Evolutionary conservation across 2,329 filamentous ascomycete genomes (phyloP).

Genomic region (Penicillium crustosum): DNA sequence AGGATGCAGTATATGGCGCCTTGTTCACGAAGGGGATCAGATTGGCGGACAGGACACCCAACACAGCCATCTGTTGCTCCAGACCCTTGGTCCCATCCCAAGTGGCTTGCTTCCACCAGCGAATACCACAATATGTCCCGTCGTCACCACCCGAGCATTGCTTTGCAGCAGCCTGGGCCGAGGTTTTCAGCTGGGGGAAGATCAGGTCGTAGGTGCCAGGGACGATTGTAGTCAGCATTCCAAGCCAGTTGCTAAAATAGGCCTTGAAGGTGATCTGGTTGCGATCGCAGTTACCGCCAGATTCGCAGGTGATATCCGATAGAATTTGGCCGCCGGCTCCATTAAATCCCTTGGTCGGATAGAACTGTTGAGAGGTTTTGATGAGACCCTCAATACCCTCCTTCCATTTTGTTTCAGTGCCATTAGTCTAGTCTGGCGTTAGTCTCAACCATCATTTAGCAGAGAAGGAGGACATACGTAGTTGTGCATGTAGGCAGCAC

Average conservation of each 20-base stretch:
- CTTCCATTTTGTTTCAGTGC: constrained; percentile 54
- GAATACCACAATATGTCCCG: constrained; percentile 56
- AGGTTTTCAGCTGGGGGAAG: constrained; percentile 58
- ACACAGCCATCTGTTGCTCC: constrained; percentile 45
- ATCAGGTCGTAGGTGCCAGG: constrained; percentile 59
- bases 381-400: constrained; percentile 58
- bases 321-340: constrained; percentile 54
- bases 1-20: constrained; percentile 48
- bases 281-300: constrained; percentile 60
- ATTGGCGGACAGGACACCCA: constrained; percentile 37
- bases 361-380: constrained; percentile 53
- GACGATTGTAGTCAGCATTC: constrained; percentile 60
- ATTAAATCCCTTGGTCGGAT: constrained; percentile 42
- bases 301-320: constrained; percentile 68
- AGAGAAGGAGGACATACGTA: constrained; percentile 34
- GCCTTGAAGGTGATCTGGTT: constrained; percentile 76
- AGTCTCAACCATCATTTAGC: not conserved
- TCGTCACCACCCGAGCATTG: constrained; percentile 62
- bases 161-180: constrained; percentile 60
- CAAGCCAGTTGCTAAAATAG: constrained; percentile 67
- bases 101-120: constrained; percentile 39
- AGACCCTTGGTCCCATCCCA: constrained; percentile 40
- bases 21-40: constrained; percentile 29
- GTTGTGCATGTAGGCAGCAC: constrained; percentile 60
- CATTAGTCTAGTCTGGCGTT: constrained; percentile 37